Base-by-base conservation (phyloP, 129 eudicot species). In the Flaveria ramosissima region DNA sequence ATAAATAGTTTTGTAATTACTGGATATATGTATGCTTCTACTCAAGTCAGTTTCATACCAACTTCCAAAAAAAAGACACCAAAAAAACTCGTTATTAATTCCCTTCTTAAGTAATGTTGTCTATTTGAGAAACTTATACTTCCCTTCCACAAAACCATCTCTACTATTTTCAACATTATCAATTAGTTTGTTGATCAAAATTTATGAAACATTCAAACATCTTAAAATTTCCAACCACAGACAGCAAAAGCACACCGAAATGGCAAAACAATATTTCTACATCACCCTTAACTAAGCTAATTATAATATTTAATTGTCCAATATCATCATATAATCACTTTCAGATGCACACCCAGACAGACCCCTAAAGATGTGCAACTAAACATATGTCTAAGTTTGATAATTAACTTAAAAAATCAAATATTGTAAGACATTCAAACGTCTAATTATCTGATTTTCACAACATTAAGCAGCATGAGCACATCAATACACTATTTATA, bases 401-500 rank as follows among this genome's bases (percentile, higher is more conserved):
- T 15, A 3, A 51, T 15, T 15, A 51, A 51, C n/a, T 16, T 51
- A 3, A 48, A 48, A 15, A 14, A 50, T 15, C 8, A 50, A 50
- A 15, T 13, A 3, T 50, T 15, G 7, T 16, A 50, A 50, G 16
- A 15, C 56, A 50, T 50, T 50, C 56, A 50, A 50, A 50, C 8
- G 16, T 50, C 56, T 50, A 50, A 50, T 50, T 53, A 53, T 53
- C 60, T 53, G 60, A 53, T 19, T 53, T 53, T 53, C 23, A 53
- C 23, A 53, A 17, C 11, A n/a, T n/a, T 10, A 53, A 53, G 17
- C 60, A 1, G 41, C 69, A 30, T 63, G 6, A 63, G 69, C 46
- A 63, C 69, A 63, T 63, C 45, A 63, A 15, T n/a, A 15, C 69
- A 63, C 69, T 32, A 63, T 16, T 27, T 27, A 30, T 30, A 63